phyloP scores from a whole-genome alignment of 371 early-diverging fungal species.

The Lichtheimia corymbifera region DNA sequence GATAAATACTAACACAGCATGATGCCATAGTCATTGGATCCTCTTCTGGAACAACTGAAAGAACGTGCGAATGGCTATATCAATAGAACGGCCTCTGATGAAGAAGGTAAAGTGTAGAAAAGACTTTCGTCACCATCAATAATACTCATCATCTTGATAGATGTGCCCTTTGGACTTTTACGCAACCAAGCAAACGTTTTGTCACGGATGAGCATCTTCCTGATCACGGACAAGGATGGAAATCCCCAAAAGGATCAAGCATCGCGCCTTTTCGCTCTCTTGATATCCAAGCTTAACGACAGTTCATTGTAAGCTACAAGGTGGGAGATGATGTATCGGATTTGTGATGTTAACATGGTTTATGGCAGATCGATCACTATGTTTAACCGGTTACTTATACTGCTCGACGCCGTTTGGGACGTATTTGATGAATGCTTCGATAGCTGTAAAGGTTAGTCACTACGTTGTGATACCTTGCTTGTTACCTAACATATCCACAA shows the following conservation, averaged over 20 bases:
- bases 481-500: background rate
- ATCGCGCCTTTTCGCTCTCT: conserved; percentile 12
- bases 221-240: conserved; percentile 19
- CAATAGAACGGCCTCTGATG: conserved; percentile 10
- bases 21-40: background rate
- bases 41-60: background rate
- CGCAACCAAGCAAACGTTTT: conserved; percentile 44
- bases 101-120: conserved; percentile 7
- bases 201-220: conserved; percentile 28
- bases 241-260: conserved; percentile 7
- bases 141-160: conserved; percentile 8
- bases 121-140: no score
- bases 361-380: conserved; percentile 1
- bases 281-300: conserved; percentile 19
- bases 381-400: conserved; percentile 21
- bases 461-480: background rate
- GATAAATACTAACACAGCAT: background rate
- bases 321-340: background rate
- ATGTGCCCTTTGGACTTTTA: conserved; percentile 35
- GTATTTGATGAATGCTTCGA: conserved; percentile 27
- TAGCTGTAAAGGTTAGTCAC: conserved; percentile 7
- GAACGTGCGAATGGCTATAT: conserved; percentile 14
- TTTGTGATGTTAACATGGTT: background rate
- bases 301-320: conserved; percentile 18
- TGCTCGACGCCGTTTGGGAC: conserved; percentile 34